Evolutionary conservation across 208 protist species (phyloP), one percentile per base, ranked within the genome.

Genomic region (Porcisia hertigi): DNA sequence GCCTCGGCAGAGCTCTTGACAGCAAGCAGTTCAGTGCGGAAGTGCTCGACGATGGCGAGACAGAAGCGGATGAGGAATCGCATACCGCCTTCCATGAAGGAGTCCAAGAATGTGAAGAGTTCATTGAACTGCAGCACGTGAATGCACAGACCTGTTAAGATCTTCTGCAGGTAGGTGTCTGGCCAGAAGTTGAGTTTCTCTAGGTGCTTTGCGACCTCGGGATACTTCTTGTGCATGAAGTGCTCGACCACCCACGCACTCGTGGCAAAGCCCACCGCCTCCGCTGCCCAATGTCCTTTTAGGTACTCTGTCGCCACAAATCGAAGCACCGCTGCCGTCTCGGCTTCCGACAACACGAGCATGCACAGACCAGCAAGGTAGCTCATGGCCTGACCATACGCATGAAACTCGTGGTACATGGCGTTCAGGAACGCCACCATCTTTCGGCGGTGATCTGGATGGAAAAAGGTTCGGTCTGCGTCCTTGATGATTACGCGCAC

Each of bases 401-500:
- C 83, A 62, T 87, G 79, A 71, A 95, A 96, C 82, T 97, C 93
- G 77, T 94, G 73, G 84, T 76, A 92, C 84, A 97, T 86, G 67
- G 93, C 91, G 78, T 92, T 73, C 45, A 97, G 80, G 67, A 96
- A 96, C 25, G 73, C 73, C 18, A 94, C 87, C 73, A 97, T 81
- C 76, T 96, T 95, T 18, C 72, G 62, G 54, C 92, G 89, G 81
- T 97, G 92, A 54, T 88, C 83, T 0, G 86, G 79, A 62, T 85
- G 77, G 62, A 94, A 92, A 81, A 97, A 97, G 71, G 91, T 97
- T 53, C 93, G 86, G 73, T 94, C 88, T 39, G 91, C 90, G 76
- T 97, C 93, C 73, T 97, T 97, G 76, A 97, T 97, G 58, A 97
- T 97, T n/a, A 97, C 92, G 25, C 93, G 93, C 83, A 94, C 83